phyloP scores from a whole-genome alignment of 2,329 filamentous ascomycete species.

The Rugonectria rugulosa region DNA sequence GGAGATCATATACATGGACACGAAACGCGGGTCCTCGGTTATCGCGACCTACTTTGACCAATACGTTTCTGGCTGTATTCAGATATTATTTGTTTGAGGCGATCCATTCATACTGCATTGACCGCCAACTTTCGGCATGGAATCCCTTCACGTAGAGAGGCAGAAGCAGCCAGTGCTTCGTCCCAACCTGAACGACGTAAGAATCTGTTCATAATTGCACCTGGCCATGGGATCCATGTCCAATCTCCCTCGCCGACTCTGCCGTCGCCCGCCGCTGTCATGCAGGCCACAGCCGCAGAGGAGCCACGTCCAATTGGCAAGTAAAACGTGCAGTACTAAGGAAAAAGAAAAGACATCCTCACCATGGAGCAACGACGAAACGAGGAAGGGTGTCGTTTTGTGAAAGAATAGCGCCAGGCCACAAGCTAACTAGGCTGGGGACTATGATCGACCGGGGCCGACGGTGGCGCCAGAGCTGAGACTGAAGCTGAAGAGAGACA shows the following conservation, averaged over 20 bases:
- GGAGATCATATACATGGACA: slow-evolving; percentile 3
- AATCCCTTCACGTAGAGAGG: not conserved
- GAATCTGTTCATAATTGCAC: not conserved
- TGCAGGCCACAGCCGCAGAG: slow-evolving; percentile 31
- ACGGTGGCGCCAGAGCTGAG: slow-evolving; percentile 12
- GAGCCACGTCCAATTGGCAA: slow-evolving; percentile 10
- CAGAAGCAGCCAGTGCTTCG: not conserved
- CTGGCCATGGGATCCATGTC: slow-evolving; percentile 27
- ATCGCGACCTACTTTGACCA: too few relatives aligned
- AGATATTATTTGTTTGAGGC: not conserved
- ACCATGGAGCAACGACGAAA: slow-evolving; percentile 15
- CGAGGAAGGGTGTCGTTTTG: slow-evolving; percentile 13
- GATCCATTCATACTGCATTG: not conserved
- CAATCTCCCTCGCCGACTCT: slow-evolving; percentile 21
- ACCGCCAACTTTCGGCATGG: not conserved
- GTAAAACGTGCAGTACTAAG: slow-evolving; percentile 1
- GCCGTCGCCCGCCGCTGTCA: slow-evolving; percentile 16
- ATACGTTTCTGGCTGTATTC: not conserved
- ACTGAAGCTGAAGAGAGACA: slow-evolving; percentile 8
- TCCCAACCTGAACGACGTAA: not conserved
- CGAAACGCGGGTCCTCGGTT: slow-evolving; percentile 30
- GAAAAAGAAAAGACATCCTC: slow-evolving; percentile 17
- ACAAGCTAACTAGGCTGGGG: slow-evolving; percentile 6
- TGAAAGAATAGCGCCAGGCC: slow-evolving; percentile 18
- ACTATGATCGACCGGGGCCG: slow-evolving; percentile 16